Conservation (phyloP, 1,284 basidiomycete species). For the Hymenochaete sp. region DNA sequence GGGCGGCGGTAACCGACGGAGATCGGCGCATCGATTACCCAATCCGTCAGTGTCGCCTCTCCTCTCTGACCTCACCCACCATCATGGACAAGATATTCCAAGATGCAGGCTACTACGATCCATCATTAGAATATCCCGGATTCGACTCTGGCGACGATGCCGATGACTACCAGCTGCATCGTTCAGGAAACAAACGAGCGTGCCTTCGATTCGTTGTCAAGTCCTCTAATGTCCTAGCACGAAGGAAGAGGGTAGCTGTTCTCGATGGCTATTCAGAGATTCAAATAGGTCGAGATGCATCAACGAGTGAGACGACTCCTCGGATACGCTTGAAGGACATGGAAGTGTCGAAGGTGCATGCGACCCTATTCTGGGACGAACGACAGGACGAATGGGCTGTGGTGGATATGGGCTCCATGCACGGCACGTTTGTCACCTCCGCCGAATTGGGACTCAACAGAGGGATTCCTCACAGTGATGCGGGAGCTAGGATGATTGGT, state of each 20-base stretch:
- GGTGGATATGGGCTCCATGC: slow-evolving; percentile 76
- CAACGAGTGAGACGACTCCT: slow-evolving; percentile 41
- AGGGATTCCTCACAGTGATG: not conserved
- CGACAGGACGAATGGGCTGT: slow-evolving; percentile 50
- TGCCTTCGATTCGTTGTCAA: slow-evolving; percentile 51
- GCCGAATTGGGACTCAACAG: too few species aligned
- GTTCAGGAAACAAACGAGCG: not conserved
- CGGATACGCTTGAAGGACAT: slow-evolving; percentile 70
- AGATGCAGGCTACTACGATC: slow-evolving; percentile 31
- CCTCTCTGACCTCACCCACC: too few species aligned
- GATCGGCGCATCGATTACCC: too few species aligned
- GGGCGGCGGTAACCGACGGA: too few species aligned
- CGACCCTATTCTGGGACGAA: slow-evolving; percentile 63
- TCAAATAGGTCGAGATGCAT: slow-evolving; percentile 62
- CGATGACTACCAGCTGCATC: not conserved
- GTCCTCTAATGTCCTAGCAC: slow-evolving; percentile 42
- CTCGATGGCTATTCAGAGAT: slow-evolving; percentile 55
- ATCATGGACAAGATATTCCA: too few species aligned
- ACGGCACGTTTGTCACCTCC: slow-evolving; percentile 54
- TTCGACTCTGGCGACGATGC: slow-evolving; percentile 7
- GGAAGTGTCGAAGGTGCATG: slow-evolving; percentile 71
- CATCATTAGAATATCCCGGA: slow-evolving; percentile 51
- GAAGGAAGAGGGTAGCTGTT: slow-evolving; percentile 43
- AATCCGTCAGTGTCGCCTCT: too few species aligned
- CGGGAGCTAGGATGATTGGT: not conserved